Base-by-base conservation (phyloP, 2,329 filamentous ascomycete genomes). In the Pseudogymnoascus sp. region DNA sequence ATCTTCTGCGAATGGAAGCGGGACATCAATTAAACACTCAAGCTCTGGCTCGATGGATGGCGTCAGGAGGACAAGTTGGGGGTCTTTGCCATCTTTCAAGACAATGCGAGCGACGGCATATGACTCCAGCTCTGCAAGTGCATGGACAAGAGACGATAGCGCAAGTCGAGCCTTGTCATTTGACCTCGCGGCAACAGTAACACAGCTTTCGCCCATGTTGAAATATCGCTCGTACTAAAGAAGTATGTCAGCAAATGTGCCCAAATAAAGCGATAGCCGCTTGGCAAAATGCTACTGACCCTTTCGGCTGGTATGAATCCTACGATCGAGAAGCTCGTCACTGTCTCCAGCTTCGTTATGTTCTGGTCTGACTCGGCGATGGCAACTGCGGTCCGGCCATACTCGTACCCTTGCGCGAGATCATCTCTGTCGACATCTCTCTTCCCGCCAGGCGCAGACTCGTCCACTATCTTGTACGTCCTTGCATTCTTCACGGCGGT, bases 1-100 rank as follows among this genome's bases (percentile, higher is more conserved):
- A 71, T 99, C 94, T 77, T 99, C 94, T 2, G 91, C 88, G 70
- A 97, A 99, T 0, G 94, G 94, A 5, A 97, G 79, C 37, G 94
- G 91, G 1, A 95, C 83, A 71, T 99, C 94, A 66, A 96, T 86
- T 1, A 99, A 80, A 68, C 90, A 93, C 73, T 97, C 92, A 66
- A 90, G 85, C 26, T 90, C 87, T 2, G 82, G 79, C 65, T 95
- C 90, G 64, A 96, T 86, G 19, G 85, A 83, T 2, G 94, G 94
- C 4, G 89, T 87, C 45, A 99, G 81, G 12, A 97, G 79, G 0
- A 96, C 76, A 14, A 97, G 78, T 31, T 85, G 72, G 0, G 94
- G 93, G 2, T 90, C 83, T 67, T 90, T 92, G 68, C 86, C 85
- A 64, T 95, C 90, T 71, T 97, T 97, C 5, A 83, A 76, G 0